Base-by-base conservation (phyloP, 441 rosid genomes). In the Kokia cookei region DNA sequence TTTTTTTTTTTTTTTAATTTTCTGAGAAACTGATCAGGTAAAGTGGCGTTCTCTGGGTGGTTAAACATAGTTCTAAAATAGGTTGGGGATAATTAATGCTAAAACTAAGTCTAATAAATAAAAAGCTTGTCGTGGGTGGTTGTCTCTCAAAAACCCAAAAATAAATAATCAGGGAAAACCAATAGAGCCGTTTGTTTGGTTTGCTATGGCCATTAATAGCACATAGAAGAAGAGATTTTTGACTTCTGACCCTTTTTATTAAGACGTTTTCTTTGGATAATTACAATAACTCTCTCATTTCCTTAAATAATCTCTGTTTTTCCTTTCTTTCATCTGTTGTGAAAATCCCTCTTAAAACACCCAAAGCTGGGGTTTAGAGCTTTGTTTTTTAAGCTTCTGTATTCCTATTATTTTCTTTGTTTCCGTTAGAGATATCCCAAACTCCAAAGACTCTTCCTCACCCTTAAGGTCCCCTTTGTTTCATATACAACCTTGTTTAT, bases 201-300 rank as follows among this genome's bases (percentile, higher is more conserved):
- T 61, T 47, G 47, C 77, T 19, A 61, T 54, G 60, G 45, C 63
- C 72, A 84, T 90, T 88, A 70, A 82, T 83, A 77, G 75, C 84
- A 75, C 72, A 68, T 77, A 14, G 69, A 71, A 74, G 62, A 64
- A 72, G 27, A 69, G 79, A 42, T 42, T 74, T 61, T 48, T 76
- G 85, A 82, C 84, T 61, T 75, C 47, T 14, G 71, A 48, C 40
- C 86, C 61, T 74, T 82, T 54, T 32, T 59, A 47, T 27, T 57
- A n/a, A 19, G 4, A 27, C 54, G 62, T 54, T 75, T 45, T 60
- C 61, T 54, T 53, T n/a, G 70, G 37, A 71, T 75, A 17, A 76
- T 69, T 60, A 63, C 67, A 75, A 69, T 7, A 50, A 58, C 79
- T 67, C 71, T 54, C 75, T 73, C 53, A 40, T 71, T 55, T 64